Conservation (phyloP, 192 early-diverging fungal species). For the Cetraspora pellucida region DNA sequence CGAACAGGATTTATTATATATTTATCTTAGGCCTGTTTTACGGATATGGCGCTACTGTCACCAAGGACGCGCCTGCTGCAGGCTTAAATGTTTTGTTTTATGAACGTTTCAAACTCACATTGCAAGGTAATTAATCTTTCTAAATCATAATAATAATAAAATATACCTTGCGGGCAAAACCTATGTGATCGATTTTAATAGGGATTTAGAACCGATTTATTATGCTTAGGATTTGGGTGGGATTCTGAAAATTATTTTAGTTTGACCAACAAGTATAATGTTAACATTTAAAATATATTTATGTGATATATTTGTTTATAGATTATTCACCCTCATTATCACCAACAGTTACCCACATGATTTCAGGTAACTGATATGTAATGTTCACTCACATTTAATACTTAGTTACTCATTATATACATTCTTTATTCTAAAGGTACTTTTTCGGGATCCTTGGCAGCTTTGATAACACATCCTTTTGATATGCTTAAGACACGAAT, state of each 20-base stretch:
- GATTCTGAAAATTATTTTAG: neutral
- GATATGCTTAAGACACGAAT: conserved; percentile 93
- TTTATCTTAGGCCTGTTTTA: conserved; percentile 70
- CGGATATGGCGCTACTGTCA: conserved; percentile 84
- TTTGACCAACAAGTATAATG: neutral
- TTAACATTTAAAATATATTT: neutral
- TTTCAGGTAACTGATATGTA: conserved; percentile 48
- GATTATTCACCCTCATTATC: conserved; percentile 41
- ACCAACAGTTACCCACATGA: conserved; percentile 59
- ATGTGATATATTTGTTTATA: neutral
- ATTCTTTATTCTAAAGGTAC: conserved; percentile 46
- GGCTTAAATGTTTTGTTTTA: conserved; percentile 90
- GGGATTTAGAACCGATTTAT: no score
- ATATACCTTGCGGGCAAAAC: no score
- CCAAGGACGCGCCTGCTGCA: conserved; percentile 88
- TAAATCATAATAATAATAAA: no score
- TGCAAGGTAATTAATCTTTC: conserved; percentile 39
- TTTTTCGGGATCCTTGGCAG: conserved; percentile 71
- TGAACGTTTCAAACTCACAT: conserved; percentile 69
- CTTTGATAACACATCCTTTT: conserved; percentile 88
- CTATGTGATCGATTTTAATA: no score
- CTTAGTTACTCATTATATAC: neutral
- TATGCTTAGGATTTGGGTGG: neutral
- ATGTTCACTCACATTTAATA: no score
- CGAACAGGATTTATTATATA: neutral